Evolutionary conservation across 305 asterid species (phyloP), one percentile per base, ranked within the genome.

Genomic region (Caryopteris hybrid): DNA sequence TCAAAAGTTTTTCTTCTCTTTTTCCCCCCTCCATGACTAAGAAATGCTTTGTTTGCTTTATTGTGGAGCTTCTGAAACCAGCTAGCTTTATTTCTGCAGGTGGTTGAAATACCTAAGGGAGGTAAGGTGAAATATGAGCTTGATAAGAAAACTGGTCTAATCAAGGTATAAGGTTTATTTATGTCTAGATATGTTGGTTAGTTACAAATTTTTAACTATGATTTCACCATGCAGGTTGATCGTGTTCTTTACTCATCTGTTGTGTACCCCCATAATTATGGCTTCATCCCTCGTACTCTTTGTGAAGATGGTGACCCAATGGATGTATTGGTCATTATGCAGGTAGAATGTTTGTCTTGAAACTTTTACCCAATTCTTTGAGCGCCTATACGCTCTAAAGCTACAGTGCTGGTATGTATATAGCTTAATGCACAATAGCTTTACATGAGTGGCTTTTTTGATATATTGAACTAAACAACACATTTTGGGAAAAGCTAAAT

Each of bases 191-290:
- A 25, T 68, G 45, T 38, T 54, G 56, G 64, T 53, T 47, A n/a
- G 5, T 33, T 53, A 29, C 46, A 46, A 53, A 18, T 41, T 55
- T 58, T 18, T 70, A n/a, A 60, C 23, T 64, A 36, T 21, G n/a
- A 16, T 76, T 66, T 43, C 27, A 8, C 48, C 53, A 23, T 78
- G 71, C 81, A 92, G 98, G 97, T 92, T 71, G 96, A 92, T 67
- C 97, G 97, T 21, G 79, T 92, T 81, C 96, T 92, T 42, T 92
- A 92, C 81, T 92, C 98, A 63, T 92, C 98, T 16, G 98, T 92
- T 65, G 98, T 92, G 68, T 92, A 92, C 75, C 97, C 98, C 54
- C 98, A 92, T 62, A 89, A 92, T 80, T 91, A 91, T 72, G 98
- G 98, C 50, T 92, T 92, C 81, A 81, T 92, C 71, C 96, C 98